Percentiles rank a stretch among this genome's conserved stretches.
Conservation (phyloP, 176 grass and related monocot species). For the Panicum miliaceum region DNA sequence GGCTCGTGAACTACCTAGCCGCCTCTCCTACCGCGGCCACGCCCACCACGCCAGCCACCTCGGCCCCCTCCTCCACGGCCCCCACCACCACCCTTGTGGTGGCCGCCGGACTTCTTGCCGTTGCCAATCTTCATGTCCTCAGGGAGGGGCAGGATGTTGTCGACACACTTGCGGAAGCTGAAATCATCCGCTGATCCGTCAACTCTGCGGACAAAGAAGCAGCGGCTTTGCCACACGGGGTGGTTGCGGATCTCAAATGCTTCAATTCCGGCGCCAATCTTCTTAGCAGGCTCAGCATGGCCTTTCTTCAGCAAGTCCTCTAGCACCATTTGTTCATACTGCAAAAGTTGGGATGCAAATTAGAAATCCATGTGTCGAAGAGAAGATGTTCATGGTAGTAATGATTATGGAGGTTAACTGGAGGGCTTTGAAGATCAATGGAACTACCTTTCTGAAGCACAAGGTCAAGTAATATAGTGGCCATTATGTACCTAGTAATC, state of each 20-base stretch:
- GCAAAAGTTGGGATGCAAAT: constrained; percentile 33
- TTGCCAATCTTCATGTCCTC: constrained; percentile 65
- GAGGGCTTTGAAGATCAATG: not conserved
- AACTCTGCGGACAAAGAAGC: constrained; percentile 78
- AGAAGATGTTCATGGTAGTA: not conserved
- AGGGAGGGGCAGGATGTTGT: constrained; percentile 84
- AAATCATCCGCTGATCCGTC: constrained; percentile 84
- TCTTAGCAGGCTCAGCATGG: constrained; percentile 61
- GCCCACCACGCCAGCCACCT: constrained; percentile 47
- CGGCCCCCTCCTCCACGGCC: constrained; percentile 51
- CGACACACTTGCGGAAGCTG: constrained; percentile 96
- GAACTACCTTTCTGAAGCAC: not conserved
- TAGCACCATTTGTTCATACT: constrained; percentile 90
- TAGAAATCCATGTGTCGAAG: not conserved
- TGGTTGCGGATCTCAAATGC: constrained; percentile 86
- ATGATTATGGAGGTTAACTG: not conserved
- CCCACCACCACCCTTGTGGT: constrained; percentile 47
- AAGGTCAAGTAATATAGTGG: not conserved
- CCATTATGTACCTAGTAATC: not conserved
- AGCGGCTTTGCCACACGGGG: constrained; percentile 68
- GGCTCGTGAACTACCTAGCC: constrained; percentile 1
- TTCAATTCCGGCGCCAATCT: constrained; percentile 77
- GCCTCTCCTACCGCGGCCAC: constrained; percentile 53
- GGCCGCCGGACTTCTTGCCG: constrained; percentile 46
- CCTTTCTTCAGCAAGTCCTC: constrained; percentile 84